phyloP scores from a whole-genome alignment of 78 protist species.

The Diacronema lutheri region DNA sequence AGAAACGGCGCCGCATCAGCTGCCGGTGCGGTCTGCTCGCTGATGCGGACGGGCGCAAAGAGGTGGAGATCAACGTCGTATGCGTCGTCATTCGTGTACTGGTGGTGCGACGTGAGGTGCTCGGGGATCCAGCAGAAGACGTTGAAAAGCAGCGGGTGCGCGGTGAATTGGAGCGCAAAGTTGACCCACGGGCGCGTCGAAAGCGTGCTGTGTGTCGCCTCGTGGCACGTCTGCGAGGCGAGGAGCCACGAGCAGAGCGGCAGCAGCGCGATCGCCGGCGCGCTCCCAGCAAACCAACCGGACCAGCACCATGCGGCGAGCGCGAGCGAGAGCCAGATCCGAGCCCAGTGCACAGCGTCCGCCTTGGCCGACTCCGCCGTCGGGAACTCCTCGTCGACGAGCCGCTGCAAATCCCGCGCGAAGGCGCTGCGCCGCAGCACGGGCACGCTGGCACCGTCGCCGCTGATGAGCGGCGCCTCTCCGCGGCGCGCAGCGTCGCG shows the following conservation, averaged over 20 bases:
- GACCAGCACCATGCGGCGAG: neutral
- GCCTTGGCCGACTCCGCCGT: neutral
- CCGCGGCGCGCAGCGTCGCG: too few relatives aligned
- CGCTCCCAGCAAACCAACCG: neutral
- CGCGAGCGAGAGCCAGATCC: neutral
- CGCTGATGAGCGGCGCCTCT: too few relatives aligned
- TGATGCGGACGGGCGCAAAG: too few relatives aligned
- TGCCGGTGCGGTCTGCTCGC: too few relatives aligned
- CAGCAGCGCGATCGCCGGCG: neutral
- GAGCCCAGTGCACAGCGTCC: neutral
- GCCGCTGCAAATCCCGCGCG: neutral
- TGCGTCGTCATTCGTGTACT: conserved; percentile 1
- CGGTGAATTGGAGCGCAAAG: neutral
- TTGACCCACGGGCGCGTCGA: neutral
- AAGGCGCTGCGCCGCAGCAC: neutral
- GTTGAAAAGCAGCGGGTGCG: too few relatives aligned
- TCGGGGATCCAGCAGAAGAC: neutral
- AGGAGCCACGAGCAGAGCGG: neutral
- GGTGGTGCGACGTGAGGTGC: conserved; percentile 14
- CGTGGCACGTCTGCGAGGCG: neutral
- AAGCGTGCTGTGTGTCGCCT: neutral
- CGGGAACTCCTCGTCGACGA: neutral
- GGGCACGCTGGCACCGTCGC: too few relatives aligned
- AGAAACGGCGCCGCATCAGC: too few relatives aligned
- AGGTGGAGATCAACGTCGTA: neutral